Conservation (phyloP, 148 eudicot genomes). For the Rhododendron vialii region DNA sequence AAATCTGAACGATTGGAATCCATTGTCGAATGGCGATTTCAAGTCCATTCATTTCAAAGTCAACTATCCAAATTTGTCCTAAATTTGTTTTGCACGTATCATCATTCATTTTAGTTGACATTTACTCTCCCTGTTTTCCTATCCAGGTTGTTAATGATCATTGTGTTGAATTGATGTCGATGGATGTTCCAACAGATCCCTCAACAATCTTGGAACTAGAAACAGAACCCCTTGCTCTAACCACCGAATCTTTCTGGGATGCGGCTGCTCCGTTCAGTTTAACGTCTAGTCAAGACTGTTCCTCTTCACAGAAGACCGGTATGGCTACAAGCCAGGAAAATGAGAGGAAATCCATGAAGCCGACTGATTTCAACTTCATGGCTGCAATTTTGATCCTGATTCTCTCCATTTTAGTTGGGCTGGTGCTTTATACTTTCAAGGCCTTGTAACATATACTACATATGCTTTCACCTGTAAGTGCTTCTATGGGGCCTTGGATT, state of each 20-base stretch:
- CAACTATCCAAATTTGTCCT: not conserved
- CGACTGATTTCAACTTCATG: conserved; percentile 21
- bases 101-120: not conserved
- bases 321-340: conserved; percentile 1
- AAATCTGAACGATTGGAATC: not conserved
- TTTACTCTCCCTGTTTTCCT: not conserved
- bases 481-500: not conserved
- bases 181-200: conserved; percentile 54
- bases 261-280: conserved; percentile 30
- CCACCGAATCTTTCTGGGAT: conserved; percentile 55
- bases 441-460: no score
- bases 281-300: conserved; percentile 15
- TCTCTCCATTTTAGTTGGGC: conserved; percentile 21
- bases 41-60: not conserved
- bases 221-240: conserved; percentile 34
- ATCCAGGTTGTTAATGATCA: conserved; percentile 59
- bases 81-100: not conserved
- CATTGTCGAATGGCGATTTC: not conserved
- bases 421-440: conserved; percentile 31
- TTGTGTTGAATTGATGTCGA: conserved; percentile 62
- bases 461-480: not conserved
- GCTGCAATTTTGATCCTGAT: conserved; percentile 24
- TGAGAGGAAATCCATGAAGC: conserved; percentile 13
- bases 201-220: conserved; percentile 62
- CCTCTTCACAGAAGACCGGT: conserved; percentile 19